phyloP scores from a whole-genome alignment of 2,329 filamentous ascomycete genomes.

The Cyanodermella asteris region DNA sequence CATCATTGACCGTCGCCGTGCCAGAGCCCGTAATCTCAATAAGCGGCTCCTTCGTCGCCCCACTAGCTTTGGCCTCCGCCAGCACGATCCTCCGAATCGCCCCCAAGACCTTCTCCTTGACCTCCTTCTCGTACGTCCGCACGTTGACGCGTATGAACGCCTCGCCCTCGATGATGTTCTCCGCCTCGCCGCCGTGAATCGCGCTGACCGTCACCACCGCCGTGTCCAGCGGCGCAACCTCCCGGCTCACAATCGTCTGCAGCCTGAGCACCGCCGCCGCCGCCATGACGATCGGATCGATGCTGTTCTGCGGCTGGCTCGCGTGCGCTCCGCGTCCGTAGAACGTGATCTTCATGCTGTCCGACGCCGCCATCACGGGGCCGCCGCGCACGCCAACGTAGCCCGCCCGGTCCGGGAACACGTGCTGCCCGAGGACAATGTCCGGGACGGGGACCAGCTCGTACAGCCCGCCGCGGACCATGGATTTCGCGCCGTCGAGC shows the following conservation, averaged over 20 bases:
- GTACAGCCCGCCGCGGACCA: constrained; percentile 36
- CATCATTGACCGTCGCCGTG: constrained; percentile 32
- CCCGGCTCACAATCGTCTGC: constrained; percentile 36
- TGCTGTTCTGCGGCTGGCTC: constrained; percentile 30
- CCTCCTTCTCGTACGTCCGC: constrained; percentile 23
- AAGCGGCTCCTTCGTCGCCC: constrained; percentile 24
- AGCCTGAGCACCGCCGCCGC: constrained; percentile 32
- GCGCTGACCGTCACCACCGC: constrained; percentile 37
- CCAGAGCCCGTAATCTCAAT: constrained; percentile 27
- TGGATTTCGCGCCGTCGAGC: constrained; percentile 34
- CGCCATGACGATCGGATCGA: constrained; percentile 38
- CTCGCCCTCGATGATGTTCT: constrained; percentile 36
- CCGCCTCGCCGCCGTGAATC: constrained; percentile 35
- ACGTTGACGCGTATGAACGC: constrained; percentile 35
- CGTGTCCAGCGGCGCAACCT: constrained; percentile 30
- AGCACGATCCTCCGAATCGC: constrained; percentile 32
- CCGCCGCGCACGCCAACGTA: constrained; percentile 18
- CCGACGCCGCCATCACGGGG: constrained; percentile 21
- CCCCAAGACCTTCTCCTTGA: constrained; percentile 24
- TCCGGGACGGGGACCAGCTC: constrained; percentile 32
- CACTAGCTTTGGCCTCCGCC: constrained; percentile 30
- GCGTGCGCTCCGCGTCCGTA: constrained; percentile 37
- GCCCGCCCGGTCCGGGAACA: constrained; percentile 24
- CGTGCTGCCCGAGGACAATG: constrained; percentile 34
- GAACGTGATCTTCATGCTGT: constrained; percentile 30